A percentile compares a stretch with the other conserved stretches of the same genome.
These are phyloP conservation scores for Solanum chmielewskii DNA, from an alignment of 257 asterid species.

Conservation along the genomic window DNA sequence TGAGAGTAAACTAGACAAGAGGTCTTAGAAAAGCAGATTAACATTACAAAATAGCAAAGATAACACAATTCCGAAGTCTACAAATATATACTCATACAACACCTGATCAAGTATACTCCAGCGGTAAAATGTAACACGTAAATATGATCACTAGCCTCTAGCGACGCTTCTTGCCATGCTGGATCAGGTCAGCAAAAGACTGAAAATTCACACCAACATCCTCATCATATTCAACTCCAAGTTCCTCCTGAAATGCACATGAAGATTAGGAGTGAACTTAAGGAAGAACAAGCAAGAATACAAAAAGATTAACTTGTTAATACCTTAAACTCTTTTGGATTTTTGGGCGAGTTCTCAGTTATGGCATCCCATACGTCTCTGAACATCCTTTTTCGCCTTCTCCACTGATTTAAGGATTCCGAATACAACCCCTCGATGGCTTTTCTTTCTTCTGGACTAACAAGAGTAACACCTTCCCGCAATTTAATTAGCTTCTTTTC, in stretches of 20 bases:
- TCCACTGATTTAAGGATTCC: constrained; percentile 63
- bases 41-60: neutral
- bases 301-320: neutral
- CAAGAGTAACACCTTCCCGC: constrained; percentile 76
- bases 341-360: constrained; percentile 89
- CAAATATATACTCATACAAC: neutral
- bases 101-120: neutral
- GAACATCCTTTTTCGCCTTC: constrained; percentile 87
- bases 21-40: neutral
- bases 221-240: constrained; percentile 85
- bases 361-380: constrained; percentile 90
- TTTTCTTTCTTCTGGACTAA: constrained; percentile 71
- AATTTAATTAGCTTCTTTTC: constrained; percentile 67
- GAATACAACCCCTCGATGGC: constrained; percentile 45
- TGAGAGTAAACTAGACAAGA: neutral
- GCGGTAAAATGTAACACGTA: neutral
- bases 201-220: constrained; percentile 79
- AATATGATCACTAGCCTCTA: constrained; percentile 22
- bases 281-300: neutral
- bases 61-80: neutral
- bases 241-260: constrained; percentile 62
- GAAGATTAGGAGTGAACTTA: neutral
- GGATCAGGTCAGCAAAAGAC: constrained; percentile 45
- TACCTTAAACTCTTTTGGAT: constrained; percentile 79
- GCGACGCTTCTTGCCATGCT: constrained; percentile 45